Evolutionary conservation across 805 yeast genomes (phyloP).

Genomic region (Blastobotrys americana): DNA sequence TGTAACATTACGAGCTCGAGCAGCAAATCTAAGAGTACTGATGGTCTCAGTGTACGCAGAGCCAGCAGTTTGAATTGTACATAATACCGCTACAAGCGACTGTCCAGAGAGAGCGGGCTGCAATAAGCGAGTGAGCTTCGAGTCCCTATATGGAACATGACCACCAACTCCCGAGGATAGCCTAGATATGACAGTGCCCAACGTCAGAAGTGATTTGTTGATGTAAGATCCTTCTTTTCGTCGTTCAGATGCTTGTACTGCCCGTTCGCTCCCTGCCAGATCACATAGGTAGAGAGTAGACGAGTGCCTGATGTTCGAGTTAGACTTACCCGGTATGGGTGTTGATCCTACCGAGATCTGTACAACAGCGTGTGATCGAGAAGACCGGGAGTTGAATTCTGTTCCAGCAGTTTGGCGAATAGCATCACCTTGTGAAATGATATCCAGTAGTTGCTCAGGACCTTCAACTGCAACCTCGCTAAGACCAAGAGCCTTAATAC

Average conservation of each 20-base stretch:
- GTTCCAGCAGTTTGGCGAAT: constrained; percentile 80
- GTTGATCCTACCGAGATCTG: constrained; percentile 49
- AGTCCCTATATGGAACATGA: constrained; percentile 90
- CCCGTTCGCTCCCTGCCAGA: constrained; percentile 94
- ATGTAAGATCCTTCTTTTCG: constrained; percentile 91
- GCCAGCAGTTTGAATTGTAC: constrained; percentile 71
- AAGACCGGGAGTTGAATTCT: constrained; percentile 78
- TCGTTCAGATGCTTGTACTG: constrained; percentile 64
- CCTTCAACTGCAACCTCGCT: constrained; percentile 50
- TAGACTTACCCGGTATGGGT: constrained; percentile 26
- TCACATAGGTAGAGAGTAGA: constrained; percentile 83
- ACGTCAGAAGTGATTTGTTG: constrained; percentile 81
- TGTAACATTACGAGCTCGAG: constrained; percentile 81
- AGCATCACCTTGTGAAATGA: constrained; percentile 63
- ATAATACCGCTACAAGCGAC: constrained; percentile 73
- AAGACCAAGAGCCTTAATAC: constrained; percentile 70
- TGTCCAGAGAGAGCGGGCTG: constrained; percentile 91
- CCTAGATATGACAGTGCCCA: constrained; percentile 87
- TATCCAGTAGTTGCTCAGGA: constrained; percentile 52
- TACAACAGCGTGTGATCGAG: constrained; percentile 87
- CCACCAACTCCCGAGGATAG: constrained; percentile 36
- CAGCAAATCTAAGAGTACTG: constrained; percentile 85
- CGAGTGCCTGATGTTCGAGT: constrained; percentile 16
- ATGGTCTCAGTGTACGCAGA: constrained; percentile 63
- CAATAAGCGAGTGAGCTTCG: constrained; percentile 78